A percentile compares a stretch with the other conserved stretches of the same genome.
These are phyloP conservation scores for Nemania diffusa DNA, from an alignment of 2,329 filamentous ascomycete genomes.

Conservation along the genomic window DNA sequence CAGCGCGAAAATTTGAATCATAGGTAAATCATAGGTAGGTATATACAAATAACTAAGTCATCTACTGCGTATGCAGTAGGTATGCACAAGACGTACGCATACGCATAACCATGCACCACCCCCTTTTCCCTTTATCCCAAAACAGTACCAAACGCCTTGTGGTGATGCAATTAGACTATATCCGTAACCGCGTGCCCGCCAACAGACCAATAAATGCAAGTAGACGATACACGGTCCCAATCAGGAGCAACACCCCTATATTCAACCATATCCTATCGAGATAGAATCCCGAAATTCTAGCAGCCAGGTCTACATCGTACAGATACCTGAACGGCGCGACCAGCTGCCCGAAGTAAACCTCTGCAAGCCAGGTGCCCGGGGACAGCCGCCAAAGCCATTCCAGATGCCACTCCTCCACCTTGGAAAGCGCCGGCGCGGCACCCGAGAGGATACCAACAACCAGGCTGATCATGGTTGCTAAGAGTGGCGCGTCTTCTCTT, in stretches of 20 bases:
- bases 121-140: too few relatives aligned
- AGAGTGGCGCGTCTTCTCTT: constrained; percentile 65
- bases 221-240: constrained; percentile 58
- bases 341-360: constrained; percentile 65
- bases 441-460: constrained; percentile 66
- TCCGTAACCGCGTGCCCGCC: constrained; percentile 47
- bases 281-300: constrained; percentile 56
- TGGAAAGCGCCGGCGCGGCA: constrained; percentile 60
- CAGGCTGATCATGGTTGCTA: constrained; percentile 65
- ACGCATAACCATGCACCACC: too few relatives aligned
- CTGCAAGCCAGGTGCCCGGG: constrained; percentile 66
- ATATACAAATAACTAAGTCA: too few relatives aligned
- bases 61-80: too few relatives aligned
- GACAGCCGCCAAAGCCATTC: constrained; percentile 65
- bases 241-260: constrained; percentile 54
- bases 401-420: constrained; percentile 62
- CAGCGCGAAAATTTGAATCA: too few relatives aligned
- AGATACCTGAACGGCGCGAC: constrained; percentile 60
- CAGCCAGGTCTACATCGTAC: constrained; percentile 61
- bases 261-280: constrained; percentile 59
- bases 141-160: not conserved
- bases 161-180: constrained; percentile 38
- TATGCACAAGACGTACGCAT: too few relatives aligned
- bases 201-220: constrained; percentile 57
- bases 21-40: too few relatives aligned